Evolutionary conservation across 2,329 filamentous ascomycete genomes (phyloP).

Genomic region (Colletotrichum acutatum): DNA sequence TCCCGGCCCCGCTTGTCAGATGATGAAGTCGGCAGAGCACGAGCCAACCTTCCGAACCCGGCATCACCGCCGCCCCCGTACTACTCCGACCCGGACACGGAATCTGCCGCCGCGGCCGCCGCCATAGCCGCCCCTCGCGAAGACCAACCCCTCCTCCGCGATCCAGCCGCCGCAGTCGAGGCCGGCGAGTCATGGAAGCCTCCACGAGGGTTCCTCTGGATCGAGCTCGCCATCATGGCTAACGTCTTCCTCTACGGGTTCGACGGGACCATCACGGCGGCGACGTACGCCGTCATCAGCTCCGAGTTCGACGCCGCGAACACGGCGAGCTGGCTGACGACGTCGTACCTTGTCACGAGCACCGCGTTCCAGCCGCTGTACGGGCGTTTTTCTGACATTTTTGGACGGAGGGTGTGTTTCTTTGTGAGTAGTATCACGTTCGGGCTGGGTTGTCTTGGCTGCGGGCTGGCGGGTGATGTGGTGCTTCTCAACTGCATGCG

Average conservation of each 20-base stretch:
- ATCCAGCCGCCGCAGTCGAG: constrained; percentile 27
- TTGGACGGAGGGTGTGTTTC: constrained; percentile 72
- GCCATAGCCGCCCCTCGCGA: constrained; percentile 19
- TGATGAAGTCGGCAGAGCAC: constrained; percentile 17
- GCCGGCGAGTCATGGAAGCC: constrained; percentile 53
- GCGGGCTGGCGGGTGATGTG: constrained; percentile 69
- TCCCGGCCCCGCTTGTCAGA: constrained; percentile 21
- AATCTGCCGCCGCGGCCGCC: neutral
- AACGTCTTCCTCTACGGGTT: constrained; percentile 76
- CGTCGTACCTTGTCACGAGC: constrained; percentile 76
- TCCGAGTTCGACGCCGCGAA: constrained; percentile 80
- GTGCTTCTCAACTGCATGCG: constrained; percentile 71
- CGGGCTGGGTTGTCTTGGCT: constrained; percentile 71
- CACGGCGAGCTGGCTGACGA: constrained; percentile 80
- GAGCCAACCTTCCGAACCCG: neutral
- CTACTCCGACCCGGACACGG: constrained; percentile 4
- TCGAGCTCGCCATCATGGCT: constrained; percentile 70
- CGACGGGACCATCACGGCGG: constrained; percentile 79
- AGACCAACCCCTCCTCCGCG: constrained; percentile 40
- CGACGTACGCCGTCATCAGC: constrained; percentile 78
- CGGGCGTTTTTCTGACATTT: constrained; percentile 76
- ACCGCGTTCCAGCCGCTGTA: constrained; percentile 80
- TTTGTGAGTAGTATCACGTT: constrained; percentile 73
- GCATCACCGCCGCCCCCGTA: constrained; percentile 16
- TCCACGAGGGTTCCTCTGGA: constrained; percentile 65